Evolutionary conservation across 2,329 filamentous ascomycete species (phyloP).

Genomic region (Epichloe gansuensis): DNA sequence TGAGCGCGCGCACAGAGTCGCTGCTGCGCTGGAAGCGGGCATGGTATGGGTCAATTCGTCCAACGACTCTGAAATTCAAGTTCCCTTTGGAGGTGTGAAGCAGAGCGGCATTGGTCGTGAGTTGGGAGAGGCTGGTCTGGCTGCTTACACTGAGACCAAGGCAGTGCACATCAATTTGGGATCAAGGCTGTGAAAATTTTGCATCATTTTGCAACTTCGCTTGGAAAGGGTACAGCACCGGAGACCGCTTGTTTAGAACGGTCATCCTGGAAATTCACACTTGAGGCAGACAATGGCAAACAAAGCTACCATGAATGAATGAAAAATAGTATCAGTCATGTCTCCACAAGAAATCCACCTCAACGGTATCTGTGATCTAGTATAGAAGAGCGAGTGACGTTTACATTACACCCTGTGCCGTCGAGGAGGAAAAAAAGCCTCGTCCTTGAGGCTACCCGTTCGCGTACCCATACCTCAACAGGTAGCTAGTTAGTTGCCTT

Average conservation of each 20-base stretch:
- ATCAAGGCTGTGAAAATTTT: conserved; percentile 16
- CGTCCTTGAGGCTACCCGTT: too few relatives aligned
- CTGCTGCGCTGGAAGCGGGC: conserved; percentile 47
- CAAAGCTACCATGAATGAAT: background rate
- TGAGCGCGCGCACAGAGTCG: conserved; percentile 32
- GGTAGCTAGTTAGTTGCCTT: too few relatives aligned
- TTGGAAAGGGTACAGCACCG: too few relatives aligned
- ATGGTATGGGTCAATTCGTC: conserved; percentile 42
- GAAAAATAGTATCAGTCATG: background rate
- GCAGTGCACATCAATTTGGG: conserved; percentile 20
- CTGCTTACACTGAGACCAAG: conserved; percentile 32
- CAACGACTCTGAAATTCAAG: conserved; percentile 30
- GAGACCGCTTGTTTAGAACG: too few relatives aligned
- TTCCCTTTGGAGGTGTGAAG: conserved; percentile 36
- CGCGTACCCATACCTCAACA: too few relatives aligned
- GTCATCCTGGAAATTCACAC: too few relatives aligned
- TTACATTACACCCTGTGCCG: too few relatives aligned
- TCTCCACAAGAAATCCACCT: background rate
- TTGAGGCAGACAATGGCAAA: too few relatives aligned
- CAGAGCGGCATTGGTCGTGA: conserved; percentile 37
- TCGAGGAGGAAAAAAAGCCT: too few relatives aligned
- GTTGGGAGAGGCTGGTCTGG: conserved; percentile 32
- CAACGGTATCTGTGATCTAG: too few relatives aligned
- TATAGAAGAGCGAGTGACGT: too few relatives aligned
- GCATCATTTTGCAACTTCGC: too few relatives aligned